phyloP scores from a whole-genome alignment of 805 yeast genomes.

The Candida sakaeoensis region DNA sequence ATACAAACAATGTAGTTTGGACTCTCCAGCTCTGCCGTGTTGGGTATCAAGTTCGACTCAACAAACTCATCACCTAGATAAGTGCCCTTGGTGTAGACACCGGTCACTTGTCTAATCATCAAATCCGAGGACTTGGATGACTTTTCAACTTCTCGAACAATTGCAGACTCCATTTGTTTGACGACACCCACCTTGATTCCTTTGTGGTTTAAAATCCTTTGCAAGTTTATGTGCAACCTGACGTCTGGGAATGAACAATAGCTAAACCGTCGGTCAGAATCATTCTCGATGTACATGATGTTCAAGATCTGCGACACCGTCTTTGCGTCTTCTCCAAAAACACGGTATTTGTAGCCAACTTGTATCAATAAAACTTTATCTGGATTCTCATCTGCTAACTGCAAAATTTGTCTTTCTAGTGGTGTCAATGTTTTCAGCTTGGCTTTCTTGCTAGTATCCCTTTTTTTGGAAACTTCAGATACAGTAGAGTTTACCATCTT shows the following conservation, averaged over 20 bases:
- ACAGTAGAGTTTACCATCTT: background rate
- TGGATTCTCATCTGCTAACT: constrained; percentile 53
- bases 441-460: background rate
- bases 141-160: constrained; percentile 58
- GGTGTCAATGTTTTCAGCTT: constrained; percentile 46
- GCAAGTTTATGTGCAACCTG: constrained; percentile 70
- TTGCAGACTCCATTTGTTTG: constrained; percentile 79
- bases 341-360: constrained; percentile 88
- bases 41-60: constrained; percentile 16
- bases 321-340: constrained; percentile 81
- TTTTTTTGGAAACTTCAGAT: background rate
- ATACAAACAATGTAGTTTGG: constrained; percentile 43
- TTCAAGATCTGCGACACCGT: constrained; percentile 62
- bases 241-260: constrained; percentile 83
- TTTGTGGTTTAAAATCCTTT: constrained; percentile 54
- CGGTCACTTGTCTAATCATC: constrained; percentile 65
- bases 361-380: constrained; percentile 79
- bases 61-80: constrained; percentile 59
- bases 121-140: constrained; percentile 37
- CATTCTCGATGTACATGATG: constrained; percentile 72
- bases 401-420: constrained; percentile 71
- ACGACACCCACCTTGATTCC: constrained; percentile 87
- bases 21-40: constrained; percentile 31
- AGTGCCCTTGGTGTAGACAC: constrained; percentile 79
- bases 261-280: constrained; percentile 60